These are phyloP conservation scores for Pichia sp. DNA, from an alignment of 1,139 yeast genomes.

Conservation along the genomic window DNA sequence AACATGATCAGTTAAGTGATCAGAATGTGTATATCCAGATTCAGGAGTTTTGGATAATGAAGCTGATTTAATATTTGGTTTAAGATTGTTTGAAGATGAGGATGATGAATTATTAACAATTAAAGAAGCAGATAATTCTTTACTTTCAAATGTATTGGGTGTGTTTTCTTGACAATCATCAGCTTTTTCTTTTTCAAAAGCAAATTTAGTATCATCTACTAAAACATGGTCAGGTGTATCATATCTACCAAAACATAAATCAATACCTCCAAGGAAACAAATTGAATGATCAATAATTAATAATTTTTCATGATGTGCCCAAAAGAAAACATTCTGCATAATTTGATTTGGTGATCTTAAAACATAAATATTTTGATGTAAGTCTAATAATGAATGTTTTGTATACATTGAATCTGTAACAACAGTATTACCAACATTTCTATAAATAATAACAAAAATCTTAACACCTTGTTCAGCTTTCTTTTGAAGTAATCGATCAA, in stretches of 20 bases:
- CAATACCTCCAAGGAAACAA: slow-evolving; percentile 93
- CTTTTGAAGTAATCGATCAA: slow-evolving; percentile 80
- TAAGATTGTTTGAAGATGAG: background rate
- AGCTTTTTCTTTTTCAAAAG: slow-evolving; percentile 30
- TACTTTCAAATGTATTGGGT: background rate
- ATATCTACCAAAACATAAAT: slow-evolving; percentile 89
- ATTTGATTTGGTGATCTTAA: slow-evolving; percentile 94
- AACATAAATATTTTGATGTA: slow-evolving; percentile 83
- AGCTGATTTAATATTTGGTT: background rate
- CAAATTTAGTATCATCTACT: slow-evolving; percentile 58
- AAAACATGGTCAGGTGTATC: slow-evolving; percentile 96
- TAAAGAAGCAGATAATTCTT: background rate
- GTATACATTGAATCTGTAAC: slow-evolving; percentile 94
- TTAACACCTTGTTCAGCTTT: slow-evolving; percentile 95
- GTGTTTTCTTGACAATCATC: no score
- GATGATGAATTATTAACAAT: background rate
- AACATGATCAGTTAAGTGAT: background rate
- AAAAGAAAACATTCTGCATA: slow-evolving; percentile 85
- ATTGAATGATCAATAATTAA: slow-evolving; percentile 81
- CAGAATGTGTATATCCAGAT: background rate
- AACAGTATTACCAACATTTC: slow-evolving; percentile 90
- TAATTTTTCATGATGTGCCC: slow-evolving; percentile 99
- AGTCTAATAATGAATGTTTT: slow-evolving; percentile 80
- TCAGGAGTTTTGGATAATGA: background rate
- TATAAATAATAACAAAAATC: slow-evolving; percentile 85